Conservation (phyloP, 164 flowering plant species). For the Amborella trichopoda region DNA sequence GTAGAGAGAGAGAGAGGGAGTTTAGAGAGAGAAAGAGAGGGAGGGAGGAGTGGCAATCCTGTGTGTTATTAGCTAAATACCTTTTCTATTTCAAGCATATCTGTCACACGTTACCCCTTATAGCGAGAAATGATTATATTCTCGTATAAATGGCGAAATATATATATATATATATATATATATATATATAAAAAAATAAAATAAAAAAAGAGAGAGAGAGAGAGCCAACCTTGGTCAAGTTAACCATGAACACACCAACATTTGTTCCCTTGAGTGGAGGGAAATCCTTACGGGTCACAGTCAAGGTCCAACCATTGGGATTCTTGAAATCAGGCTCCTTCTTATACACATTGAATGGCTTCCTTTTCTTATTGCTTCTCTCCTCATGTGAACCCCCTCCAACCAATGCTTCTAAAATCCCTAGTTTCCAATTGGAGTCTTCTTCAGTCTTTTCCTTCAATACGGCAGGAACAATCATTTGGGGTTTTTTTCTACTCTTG, state of each 20-base stretch:
- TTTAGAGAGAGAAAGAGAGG: too few relatives aligned
- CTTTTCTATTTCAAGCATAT: too few relatives aligned
- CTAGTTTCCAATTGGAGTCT: slow-evolving; percentile 17
- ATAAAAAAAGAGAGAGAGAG: neutral
- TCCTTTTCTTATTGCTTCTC: slow-evolving; percentile 12
- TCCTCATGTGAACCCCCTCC: slow-evolving; percentile 7
- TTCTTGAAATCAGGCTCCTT: slow-evolving; percentile 50
- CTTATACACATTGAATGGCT: slow-evolving; percentile 35
- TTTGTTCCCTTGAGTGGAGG: slow-evolving; percentile 26
- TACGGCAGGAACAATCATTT: slow-evolving; percentile 36
- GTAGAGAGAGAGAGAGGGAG: neutral
- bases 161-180: too few relatives aligned
- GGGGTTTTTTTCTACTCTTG: slow-evolving; percentile 19
- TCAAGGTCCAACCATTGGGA: slow-evolving; percentile 65
- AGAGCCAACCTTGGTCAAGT: slow-evolving; percentile 47
- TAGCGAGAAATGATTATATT: too few relatives aligned
- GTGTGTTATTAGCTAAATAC: too few relatives aligned
- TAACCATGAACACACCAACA: slow-evolving; percentile 65
- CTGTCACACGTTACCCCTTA: too few relatives aligned
- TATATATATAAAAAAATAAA: too few relatives aligned
- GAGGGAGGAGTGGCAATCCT: too few relatives aligned
- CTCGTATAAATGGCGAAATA: too few relatives aligned
- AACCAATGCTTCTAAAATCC: slow-evolving; percentile 20
- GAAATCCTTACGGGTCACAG: slow-evolving; percentile 29
- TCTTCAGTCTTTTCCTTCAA: slow-evolving; percentile 9